Percentiles rank a stretch among this genome's conserved stretches.
phyloP scores from a whole-genome alignment of 2,329 filamentous ascomycete species.

The Fusarium newnesense region DNA sequence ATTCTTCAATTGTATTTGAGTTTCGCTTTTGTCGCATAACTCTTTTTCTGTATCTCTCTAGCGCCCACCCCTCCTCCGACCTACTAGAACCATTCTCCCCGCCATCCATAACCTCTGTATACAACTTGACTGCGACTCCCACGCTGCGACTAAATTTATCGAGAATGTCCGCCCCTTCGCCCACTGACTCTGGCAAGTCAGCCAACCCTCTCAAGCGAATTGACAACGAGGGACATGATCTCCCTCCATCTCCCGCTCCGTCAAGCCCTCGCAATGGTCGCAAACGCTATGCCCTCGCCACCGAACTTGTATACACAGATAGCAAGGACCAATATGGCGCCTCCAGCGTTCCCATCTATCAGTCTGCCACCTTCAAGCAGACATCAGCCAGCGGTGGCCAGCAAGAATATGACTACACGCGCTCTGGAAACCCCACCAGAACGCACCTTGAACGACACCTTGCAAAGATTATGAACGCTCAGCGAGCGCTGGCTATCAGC shows the following conservation, averaged over 20 bases:
- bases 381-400: slow-evolving; percentile 79
- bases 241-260: slow-evolving; percentile 91
- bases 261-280: slow-evolving; percentile 88
- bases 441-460: slow-evolving; percentile 96
- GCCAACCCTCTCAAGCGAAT: slow-evolving; percentile 64
- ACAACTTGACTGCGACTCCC: neutral
- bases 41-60: neutral
- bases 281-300: slow-evolving; percentile 89
- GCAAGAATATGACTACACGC: slow-evolving; percentile 96
- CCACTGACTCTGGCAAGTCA: slow-evolving; percentile 46
- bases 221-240: slow-evolving; percentile 83
- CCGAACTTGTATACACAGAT: slow-evolving; percentile 96
- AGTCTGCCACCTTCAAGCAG: slow-evolving; percentile 99
- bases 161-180: slow-evolving; percentile 40
- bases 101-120: neutral
- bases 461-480: slow-evolving; percentile 98
- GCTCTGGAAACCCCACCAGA: slow-evolving; percentile 95
- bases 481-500: slow-evolving; percentile 89
- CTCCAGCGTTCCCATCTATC: slow-evolving; percentile 96
- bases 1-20: slow-evolving; percentile 6
- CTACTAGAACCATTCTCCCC: slow-evolving; percentile 3
- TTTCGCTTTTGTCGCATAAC: neutral
- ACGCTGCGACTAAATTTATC: neutral
- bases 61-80: neutral
- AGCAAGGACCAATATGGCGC: slow-evolving; percentile 96